Conservation (phyloP, 306 rosid species). For the Dryas octopetala region DNA sequence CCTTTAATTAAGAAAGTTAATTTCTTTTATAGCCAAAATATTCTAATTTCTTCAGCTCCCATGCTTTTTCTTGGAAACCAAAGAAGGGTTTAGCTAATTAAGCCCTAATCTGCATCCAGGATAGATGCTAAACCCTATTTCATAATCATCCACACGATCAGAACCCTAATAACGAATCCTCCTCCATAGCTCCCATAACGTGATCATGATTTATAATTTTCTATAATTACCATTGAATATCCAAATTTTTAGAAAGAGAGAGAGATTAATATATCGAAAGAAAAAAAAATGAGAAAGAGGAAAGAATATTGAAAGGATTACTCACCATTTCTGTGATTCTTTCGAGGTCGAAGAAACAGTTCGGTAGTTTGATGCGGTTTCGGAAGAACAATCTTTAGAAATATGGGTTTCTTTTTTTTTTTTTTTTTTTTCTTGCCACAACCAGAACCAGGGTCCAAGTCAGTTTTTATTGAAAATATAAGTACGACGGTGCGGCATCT, state of each 20-base stretch:
- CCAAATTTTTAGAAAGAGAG: not conserved
- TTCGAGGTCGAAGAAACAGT: slow-evolving; percentile 8
- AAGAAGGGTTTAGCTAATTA: not conserved
- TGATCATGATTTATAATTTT: too few relatives aligned
- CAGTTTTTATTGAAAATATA: too few relatives aligned
- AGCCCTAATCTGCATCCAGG: not conserved
- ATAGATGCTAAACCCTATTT: not conserved
- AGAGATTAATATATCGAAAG: not conserved
- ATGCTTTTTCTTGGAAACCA: not conserved
- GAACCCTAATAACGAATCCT: not conserved
- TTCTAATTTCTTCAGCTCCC: not conserved
- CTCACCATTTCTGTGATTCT: slow-evolving; percentile 21
- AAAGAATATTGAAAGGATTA: not conserved
- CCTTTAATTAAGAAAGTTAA: too few relatives aligned
- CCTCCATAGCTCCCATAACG: not conserved
- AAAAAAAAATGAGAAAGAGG: not conserved
- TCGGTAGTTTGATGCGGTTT: not conserved
- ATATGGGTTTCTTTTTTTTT: too few relatives aligned
- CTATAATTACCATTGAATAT: not conserved
- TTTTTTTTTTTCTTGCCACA: too few relatives aligned
- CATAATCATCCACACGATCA: not conserved
- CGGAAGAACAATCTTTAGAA: too few relatives aligned
- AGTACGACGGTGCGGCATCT: too few relatives aligned
- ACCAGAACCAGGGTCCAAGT: too few relatives aligned
- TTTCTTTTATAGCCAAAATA: not conserved